Conservation (phyloP, 768 basidiomycete species). For the Tulasnella calospora region DNA sequence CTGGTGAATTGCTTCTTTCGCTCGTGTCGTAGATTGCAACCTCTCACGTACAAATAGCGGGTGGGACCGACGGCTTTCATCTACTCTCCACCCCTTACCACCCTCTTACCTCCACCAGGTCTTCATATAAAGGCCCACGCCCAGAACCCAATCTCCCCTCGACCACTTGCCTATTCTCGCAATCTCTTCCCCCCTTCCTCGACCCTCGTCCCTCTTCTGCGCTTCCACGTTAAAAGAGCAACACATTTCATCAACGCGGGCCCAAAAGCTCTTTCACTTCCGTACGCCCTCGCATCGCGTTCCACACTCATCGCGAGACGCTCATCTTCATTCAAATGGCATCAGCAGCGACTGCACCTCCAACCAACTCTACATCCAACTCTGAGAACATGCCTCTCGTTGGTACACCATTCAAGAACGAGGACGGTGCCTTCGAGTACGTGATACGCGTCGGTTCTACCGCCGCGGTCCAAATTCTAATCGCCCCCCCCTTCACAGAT, state of each 20-base stretch:
- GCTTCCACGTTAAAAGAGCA: neutral
- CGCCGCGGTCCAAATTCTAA: neutral
- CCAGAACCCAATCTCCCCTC: neutral
- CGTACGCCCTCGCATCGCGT: neutral
- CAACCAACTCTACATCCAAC: neutral
- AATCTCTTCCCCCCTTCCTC: neutral
- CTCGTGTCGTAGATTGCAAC: neutral
- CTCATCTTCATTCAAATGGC: neutral
- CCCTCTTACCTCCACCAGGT: neutral
- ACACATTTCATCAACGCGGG: neutral
- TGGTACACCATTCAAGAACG: constrained; percentile 18
- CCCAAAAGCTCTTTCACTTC: neutral
- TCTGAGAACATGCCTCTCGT: constrained; percentile 16
- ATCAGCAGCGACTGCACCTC: neutral
- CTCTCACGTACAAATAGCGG: neutral
- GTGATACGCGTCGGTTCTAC: neutral
- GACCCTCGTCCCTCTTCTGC: neutral
- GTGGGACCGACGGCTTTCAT: neutral
- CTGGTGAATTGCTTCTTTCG: neutral
- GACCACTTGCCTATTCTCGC: neutral
- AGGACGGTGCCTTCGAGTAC: constrained; percentile 21
- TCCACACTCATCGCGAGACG: neutral
- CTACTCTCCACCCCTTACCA: neutral
- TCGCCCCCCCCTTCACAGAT: neutral
- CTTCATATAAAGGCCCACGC: neutral